phyloP scores from a whole-genome alignment of 768 basidiomycete species.

The Macrolepiota dolichaula region DNA sequence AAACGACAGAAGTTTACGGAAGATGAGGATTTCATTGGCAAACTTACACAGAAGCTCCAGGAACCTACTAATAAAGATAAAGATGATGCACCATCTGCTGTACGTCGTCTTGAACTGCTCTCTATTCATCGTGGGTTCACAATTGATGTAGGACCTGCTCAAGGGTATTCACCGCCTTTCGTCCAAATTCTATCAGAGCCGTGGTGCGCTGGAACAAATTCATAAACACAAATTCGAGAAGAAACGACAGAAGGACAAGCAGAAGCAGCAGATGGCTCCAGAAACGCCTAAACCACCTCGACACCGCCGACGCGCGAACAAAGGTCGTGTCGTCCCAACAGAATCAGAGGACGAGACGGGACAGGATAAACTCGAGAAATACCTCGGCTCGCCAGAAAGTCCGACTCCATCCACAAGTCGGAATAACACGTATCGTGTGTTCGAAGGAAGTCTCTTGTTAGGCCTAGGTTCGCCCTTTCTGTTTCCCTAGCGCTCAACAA shows the following conservation, averaged over 20 bases:
- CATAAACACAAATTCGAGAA: neutral
- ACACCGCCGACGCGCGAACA: neutral
- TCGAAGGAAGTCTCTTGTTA: conserved; percentile 1
- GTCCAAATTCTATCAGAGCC: neutral
- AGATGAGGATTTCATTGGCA: neutral
- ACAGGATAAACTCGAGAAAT: neutral
- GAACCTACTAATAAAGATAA: neutral
- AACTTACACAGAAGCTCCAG: neutral
- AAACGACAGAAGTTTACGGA: neutral
- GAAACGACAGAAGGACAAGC: neutral
- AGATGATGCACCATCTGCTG: neutral
- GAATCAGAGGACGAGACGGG: neutral
- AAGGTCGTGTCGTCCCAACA: no score
- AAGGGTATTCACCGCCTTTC: neutral
- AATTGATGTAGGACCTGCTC: neutral
- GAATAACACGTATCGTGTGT: neutral
- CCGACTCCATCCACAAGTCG: neutral
- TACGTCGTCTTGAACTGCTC: neutral
- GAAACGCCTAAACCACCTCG: neutral
- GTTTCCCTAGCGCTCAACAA: neutral
- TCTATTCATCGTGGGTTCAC: neutral
- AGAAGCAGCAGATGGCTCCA: neutral
- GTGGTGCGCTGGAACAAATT: neutral
- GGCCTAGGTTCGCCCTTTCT: neutral
- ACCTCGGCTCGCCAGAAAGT: neutral